Percentiles rank a stretch among this genome's conserved stretches.
phyloP scores from a whole-genome alignment of 2,329 filamentous ascomycete genomes.

The Hypoxylon sp. region DNA sequence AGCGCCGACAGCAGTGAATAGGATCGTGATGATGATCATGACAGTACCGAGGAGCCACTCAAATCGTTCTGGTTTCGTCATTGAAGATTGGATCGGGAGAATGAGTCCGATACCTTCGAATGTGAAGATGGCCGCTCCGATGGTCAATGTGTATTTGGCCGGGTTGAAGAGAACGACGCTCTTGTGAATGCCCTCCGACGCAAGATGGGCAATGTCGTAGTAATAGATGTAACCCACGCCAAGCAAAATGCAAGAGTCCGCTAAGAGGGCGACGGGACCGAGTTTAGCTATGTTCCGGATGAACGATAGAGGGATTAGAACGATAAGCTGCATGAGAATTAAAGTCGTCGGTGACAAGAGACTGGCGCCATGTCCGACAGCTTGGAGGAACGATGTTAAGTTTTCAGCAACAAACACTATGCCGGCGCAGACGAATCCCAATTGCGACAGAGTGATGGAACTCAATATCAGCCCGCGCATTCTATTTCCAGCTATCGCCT shows the following conservation, averaged over 20 bases:
- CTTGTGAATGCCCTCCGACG: conserved; percentile 68
- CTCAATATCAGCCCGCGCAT: conserved; percentile 77
- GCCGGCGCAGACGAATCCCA: conserved; percentile 84
- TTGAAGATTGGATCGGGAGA: conserved; percentile 81
- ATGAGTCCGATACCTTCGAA: conserved; percentile 85
- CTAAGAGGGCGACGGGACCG: conserved; percentile 76
- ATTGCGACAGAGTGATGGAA: conserved; percentile 80
- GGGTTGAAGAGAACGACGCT: conserved; percentile 80
- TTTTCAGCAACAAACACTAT: conserved; percentile 86
- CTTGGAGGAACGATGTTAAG: conserved; percentile 75
- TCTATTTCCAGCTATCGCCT: conserved; percentile 73
- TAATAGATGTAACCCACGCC: conserved; percentile 81
- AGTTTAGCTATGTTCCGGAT: conserved; percentile 84
- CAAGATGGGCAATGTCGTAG: conserved; percentile 74
- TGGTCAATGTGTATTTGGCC: conserved; percentile 76
- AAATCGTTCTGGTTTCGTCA: conserved; percentile 79
- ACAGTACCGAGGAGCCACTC: conserved; percentile 75
- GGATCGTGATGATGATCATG: conserved; percentile 80
- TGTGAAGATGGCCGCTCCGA: conserved; percentile 82
- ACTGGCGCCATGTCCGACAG: conserved; percentile 66
- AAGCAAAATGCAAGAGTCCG: conserved; percentile 80
- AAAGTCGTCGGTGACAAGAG: conserved; percentile 70
- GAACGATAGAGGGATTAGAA: conserved; percentile 76
- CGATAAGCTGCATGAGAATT: conserved; percentile 75
- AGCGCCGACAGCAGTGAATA: conserved; percentile 80